Conservation (phyloP, 2,329 filamentous ascomycete genomes). For the Cephalotrichum gorgonifer region DNA sequence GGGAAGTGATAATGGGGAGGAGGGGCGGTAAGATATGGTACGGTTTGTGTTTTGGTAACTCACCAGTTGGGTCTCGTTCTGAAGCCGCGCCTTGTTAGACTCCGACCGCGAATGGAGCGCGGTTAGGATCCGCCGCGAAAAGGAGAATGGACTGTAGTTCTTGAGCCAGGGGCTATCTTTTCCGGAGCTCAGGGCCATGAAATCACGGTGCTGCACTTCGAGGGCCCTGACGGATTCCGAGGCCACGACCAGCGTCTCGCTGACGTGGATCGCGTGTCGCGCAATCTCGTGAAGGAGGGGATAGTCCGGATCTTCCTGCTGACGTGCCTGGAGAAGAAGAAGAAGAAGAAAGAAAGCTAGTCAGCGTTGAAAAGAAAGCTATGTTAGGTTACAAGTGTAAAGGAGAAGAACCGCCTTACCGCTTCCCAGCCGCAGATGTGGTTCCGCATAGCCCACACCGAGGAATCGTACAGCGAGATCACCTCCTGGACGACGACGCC, state of each 20-base stretch:
- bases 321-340: neutral
- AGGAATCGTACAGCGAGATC: conserved; percentile 3
- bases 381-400: too few relatives aligned
- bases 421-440: conserved; percentile 5
- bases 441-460: conserved; percentile 6
- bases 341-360: neutral
- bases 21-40: too few relatives aligned
- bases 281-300: conserved; percentile 6
- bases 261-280: conserved; percentile 6
- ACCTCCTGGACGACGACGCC: neutral
- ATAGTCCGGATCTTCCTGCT: conserved; percentile 5
- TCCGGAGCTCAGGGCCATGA: neutral
- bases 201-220: conserved; percentile 3
- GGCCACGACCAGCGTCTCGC: conserved; percentile 4
- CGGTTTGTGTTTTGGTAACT: too few relatives aligned
- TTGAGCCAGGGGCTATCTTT: neutral
- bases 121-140: neutral
- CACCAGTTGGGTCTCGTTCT: conserved; percentile 6
- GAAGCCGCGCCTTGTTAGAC: conserved; percentile 6
- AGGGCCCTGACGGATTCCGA: conserved; percentile 1
- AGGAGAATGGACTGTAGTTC: neutral
- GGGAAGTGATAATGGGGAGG: too few relatives aligned
- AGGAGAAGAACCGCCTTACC: neutral
- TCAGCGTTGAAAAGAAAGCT: too few relatives aligned
- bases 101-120: neutral